Base-by-base conservation (phyloP, 176 grass and related monocot genomes). In the Musa itinerans region DNA sequence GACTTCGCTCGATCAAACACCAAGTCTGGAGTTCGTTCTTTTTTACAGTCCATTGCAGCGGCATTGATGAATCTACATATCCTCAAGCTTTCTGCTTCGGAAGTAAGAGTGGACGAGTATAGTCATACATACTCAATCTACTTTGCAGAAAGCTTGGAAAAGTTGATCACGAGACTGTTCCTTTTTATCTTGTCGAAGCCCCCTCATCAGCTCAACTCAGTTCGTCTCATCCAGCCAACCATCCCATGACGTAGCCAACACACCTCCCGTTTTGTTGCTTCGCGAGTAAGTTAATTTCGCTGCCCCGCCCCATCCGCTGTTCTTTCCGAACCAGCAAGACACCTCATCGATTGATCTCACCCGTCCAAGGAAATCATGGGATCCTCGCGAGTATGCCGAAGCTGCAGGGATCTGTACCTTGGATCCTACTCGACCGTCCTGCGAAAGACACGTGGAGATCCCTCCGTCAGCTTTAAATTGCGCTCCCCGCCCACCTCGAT, bases 91-190 rank as follows among this genome's bases (percentile, higher is more conserved):
- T 43, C 34, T 43, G 34, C 34, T 34, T 34, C 34, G 3, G 34
- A 34, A 5, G 3, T 5, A 5, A 34, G 34, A 34, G 34, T 5
- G 34, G 34, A 5, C 34, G 34, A 34, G 34, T 34, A 43, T 43
- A 43, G 34, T 43, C 34, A 43, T 43, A 43, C 34, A 21, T n/a
- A 61, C n/a, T n/a, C 19, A 1, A 61, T 21, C 14, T n/a, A 21
- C 57, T 61, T 61, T 61, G 57, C 57, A 61, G n/a, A 61, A 61
- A 61, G 57, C 57, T 61, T 61, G 57, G 57, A 61, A 21, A 61
- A n/a, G 57, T 61, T 9, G 57, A 61, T n/a, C 57, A 21, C 17
- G 5, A 61, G 57, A 15, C 16, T 61, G 0, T 56, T 56, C 54
- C 3, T 56, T 56, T 56, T 56, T 56, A 15, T 56, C 10, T 56